phyloP scores from a whole-genome alignment of 2,329 filamentous ascomycete genomes.

The Lasiodiplodia citricola region DNA sequence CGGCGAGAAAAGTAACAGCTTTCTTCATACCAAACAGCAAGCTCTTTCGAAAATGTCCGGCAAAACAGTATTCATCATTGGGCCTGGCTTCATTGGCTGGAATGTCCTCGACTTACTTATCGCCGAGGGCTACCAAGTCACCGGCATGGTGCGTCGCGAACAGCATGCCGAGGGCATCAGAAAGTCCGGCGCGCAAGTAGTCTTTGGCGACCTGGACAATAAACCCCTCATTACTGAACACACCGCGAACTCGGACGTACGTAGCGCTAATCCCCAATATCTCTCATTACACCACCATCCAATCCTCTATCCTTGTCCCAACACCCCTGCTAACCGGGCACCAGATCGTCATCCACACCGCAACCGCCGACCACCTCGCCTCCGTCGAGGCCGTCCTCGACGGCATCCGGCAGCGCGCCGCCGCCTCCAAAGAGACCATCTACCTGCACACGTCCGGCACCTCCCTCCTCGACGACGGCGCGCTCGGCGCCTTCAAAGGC shows the following conservation, averaged over 20 bases:
- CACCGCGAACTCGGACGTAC: slow-evolving; percentile 43
- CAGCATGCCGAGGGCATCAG: slow-evolving; percentile 45
- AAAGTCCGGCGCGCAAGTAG: slow-evolving; percentile 44
- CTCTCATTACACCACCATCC: slow-evolving; percentile 32
- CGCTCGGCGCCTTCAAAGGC: slow-evolving; percentile 42
- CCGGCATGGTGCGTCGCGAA: slow-evolving; percentile 49
- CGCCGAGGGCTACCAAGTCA: slow-evolving; percentile 50
- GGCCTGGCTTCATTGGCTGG: slow-evolving; percentile 56
- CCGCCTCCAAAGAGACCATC: slow-evolving; percentile 46
- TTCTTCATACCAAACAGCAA: neutral
- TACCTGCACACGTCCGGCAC: slow-evolving; percentile 58
- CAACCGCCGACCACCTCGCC: slow-evolving; percentile 56
- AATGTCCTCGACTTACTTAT: slow-evolving; percentile 54
- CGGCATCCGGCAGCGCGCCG: slow-evolving; percentile 48
- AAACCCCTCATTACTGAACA: slow-evolving; percentile 47
- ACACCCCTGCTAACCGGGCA: neutral
- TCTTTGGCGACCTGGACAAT: slow-evolving; percentile 52
- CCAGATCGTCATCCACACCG: slow-evolving; percentile 51
- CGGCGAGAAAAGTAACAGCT: neutral
- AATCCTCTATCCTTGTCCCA: neutral
- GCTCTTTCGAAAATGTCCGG: neutral
- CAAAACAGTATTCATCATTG: slow-evolving; percentile 49
- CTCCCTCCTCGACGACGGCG: slow-evolving; percentile 33
- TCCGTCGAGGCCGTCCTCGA: slow-evolving; percentile 53
- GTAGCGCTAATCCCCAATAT: neutral